Evolutionary conservation across 2,329 filamentous ascomycete species (phyloP).

Genomic region (Neonectria neomacrospora): DNA sequence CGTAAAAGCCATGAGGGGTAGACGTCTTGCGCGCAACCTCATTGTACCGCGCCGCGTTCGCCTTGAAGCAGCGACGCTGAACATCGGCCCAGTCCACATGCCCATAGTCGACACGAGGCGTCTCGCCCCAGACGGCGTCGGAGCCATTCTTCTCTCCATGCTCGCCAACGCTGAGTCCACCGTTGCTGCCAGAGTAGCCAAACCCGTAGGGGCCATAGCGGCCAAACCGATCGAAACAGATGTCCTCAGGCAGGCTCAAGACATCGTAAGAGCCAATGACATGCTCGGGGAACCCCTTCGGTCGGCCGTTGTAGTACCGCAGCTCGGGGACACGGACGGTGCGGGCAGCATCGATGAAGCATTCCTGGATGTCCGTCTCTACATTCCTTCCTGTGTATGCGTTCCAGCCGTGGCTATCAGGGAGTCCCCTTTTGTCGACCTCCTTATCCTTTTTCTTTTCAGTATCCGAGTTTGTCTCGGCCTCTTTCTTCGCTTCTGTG

Average conservation of each 20-base stretch:
- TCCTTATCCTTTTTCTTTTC: constrained; percentile 20
- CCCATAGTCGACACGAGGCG: constrained; percentile 79
- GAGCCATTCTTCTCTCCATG: constrained; percentile 84
- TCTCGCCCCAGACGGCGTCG: constrained; percentile 80
- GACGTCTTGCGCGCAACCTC: constrained; percentile 53
- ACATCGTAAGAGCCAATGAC: constrained; percentile 88
- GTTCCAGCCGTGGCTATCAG: constrained; percentile 50
- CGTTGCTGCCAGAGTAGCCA: constrained; percentile 82
- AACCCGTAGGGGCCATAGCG: constrained; percentile 89
- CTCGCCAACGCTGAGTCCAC: constrained; percentile 86
- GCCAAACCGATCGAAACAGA: constrained; percentile 94
- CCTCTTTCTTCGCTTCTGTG: constrained; percentile 26
- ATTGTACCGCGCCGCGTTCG: constrained; percentile 78
- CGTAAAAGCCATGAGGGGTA: constrained; percentile 63
- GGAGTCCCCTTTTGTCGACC: constrained; percentile 34
- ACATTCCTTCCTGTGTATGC: constrained; percentile 53
- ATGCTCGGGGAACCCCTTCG: constrained; percentile 84
- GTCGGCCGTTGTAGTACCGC: constrained; percentile 80
- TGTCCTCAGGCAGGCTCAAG: constrained; percentile 80
- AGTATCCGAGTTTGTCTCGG: constrained; percentile 4
- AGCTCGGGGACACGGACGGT: constrained; percentile 75
- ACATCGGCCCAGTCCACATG: constrained; percentile 81
- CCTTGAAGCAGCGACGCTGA: constrained; percentile 77
- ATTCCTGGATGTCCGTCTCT: constrained; percentile 70
- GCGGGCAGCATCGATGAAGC: constrained; percentile 78